Evolutionary conservation across 2,329 filamentous ascomycete species (phyloP), one percentile per base, ranked within the genome.

Genomic region (Claviceps africana): DNA sequence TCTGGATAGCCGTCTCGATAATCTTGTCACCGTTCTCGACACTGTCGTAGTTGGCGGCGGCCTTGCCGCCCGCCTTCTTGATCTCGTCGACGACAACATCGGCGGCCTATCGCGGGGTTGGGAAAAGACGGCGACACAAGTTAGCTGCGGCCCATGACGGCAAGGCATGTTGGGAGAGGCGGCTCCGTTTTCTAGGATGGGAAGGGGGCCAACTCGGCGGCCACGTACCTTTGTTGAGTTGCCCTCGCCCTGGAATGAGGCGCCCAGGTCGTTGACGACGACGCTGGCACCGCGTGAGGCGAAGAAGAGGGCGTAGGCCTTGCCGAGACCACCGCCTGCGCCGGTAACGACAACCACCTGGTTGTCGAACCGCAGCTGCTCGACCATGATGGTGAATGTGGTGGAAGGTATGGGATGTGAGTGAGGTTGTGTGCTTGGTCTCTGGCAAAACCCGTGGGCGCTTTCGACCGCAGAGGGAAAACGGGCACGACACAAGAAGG

Each of bases 241-340:
- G 55, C 90, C 91, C 73, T 96, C 89, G 60, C 93, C 91, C 71
- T 93, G 91, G 77, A 93, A 90, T 47, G 89, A 93, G 49, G 81
- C 88, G 56, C 93, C 93, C 50, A 97, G 79, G 67, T 98, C 93
- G 70, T 98, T 98, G 62, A 98, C 93, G 47, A 98, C 91, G 61
- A 95, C 86, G 70, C 85, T 94, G 61, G 89, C 93, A 63, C 93
- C 93, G 65, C 91, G 82, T 53, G 87, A 89, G 54, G 80, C 93
- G 66, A 95, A 97, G 76, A 95, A 97, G 55, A 84, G 74, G 60
- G 94, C 89, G 67, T 85, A 95, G 63, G 84, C 83, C 69, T 83
- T 86, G 61, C 86, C 86, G 54, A 91, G 73, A 57, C 86, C 86
- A 66, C 85, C 86, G 58, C 86, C 86, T 55, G 86, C 86, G 61